Evolutionary conservation across 176 grass and related monocot genomes (phyloP), one percentile per base, ranked within the genome.

Genomic region (Metroxylon sagu): DNA sequence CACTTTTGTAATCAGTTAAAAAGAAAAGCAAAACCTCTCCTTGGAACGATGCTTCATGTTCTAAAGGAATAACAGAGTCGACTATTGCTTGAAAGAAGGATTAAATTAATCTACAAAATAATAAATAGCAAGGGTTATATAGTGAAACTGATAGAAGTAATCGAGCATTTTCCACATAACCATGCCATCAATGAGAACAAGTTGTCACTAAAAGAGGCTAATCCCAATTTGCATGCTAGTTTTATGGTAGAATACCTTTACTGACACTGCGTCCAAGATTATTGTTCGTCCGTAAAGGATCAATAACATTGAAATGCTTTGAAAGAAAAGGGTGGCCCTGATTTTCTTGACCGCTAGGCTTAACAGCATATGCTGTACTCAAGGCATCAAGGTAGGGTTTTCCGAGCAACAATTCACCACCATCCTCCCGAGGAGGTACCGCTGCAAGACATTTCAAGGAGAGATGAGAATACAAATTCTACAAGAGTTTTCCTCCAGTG

Each of bases 201-300:
- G 10, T 43, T 43, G 35, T 14, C 35, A 43, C 35, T 43, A 43
- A 43, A 12, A 43, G 12, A 43, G 35, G 35, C 8, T 43, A 43
- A 43, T 43, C 35, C 35, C 8, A 12, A 31, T 43, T 43, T 10
- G 3, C 35, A 43, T 43, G 35, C 35, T 43, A 43, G 8, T 43
- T 43, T 43, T 43, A 23, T 23, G 21, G 21, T 23, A 23, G 17
- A 14, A 64, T 81, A 95, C 91, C 91, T 90, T 90, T 90, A 68
- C 80, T 89, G 57, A 95, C 86, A 84, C 91, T 90, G 66, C 86
- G 88, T 68, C 91, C 91, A 14, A 95, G 91, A 53, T 95, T 95
- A 60, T 95, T 95, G 71, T 84, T 90, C 72, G 74, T 74, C 21
- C 86, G 74, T 65, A 95, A 84, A 73, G 91, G 91, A 77, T 95